Evolutionary conservation across 1,284 basidiomycete species (phyloP).

Genomic region (Phaffia rhodozyma): DNA sequence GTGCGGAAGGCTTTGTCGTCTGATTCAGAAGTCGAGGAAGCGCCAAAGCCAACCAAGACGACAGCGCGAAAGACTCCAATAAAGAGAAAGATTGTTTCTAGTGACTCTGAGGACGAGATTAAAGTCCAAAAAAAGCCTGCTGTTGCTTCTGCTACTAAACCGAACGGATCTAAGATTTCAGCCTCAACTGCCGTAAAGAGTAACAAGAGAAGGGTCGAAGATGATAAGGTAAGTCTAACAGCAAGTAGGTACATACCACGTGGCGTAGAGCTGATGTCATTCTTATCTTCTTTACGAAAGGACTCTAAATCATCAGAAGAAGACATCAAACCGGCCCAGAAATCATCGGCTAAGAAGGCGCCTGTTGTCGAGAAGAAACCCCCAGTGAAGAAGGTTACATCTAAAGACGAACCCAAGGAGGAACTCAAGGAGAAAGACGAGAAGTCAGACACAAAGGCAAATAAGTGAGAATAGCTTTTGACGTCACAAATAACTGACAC

Average conservation of each 20-base stretch:
- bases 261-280: too few relatives aligned
- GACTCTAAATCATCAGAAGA: conserved; percentile 12
- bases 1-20: too few relatives aligned
- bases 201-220: too few relatives aligned
- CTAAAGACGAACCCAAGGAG: conserved; percentile 5
- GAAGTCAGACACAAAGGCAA: conserved; percentile 19
- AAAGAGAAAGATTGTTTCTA: too few relatives aligned
- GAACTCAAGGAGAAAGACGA: conserved; percentile 6
- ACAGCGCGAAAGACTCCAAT: too few relatives aligned
- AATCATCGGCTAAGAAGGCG: conserved; percentile 1
- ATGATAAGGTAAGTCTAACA: too few relatives aligned
- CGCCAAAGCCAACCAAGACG: too few relatives aligned
- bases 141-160: too few relatives aligned
- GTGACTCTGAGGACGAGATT: too few relatives aligned
- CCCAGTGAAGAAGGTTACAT: conserved; percentile 1
- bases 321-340: conserved; percentile 14
- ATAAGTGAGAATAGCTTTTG: conserved; percentile 7
- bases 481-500: conserved; percentile 9
- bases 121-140: too few relatives aligned
- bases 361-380: background rate
- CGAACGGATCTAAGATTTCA: background rate
- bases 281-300: background rate
- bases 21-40: too few relatives aligned
- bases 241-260: too few relatives aligned
- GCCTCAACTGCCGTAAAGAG: background rate